These are phyloP conservation scores for Stentor coeruleus DNA, from an alignment of 73 alveolate species.

Conservation along the genomic window DNA sequence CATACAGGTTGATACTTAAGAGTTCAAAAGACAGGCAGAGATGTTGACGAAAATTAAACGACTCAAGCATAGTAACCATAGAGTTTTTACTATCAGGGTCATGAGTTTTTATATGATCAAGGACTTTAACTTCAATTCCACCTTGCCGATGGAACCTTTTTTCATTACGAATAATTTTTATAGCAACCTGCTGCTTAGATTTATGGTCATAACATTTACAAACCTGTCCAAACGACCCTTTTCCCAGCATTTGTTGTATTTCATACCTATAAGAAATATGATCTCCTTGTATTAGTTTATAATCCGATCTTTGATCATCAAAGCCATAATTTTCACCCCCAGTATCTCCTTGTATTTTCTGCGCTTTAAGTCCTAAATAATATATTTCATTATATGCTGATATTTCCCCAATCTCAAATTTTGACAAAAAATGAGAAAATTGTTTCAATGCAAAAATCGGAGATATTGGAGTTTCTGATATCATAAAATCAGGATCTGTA, in stretches of 20 bases:
- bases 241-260: constrained; percentile 76
- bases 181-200: constrained; percentile 70
- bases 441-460: constrained; percentile 10
- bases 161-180: constrained; percentile 86
- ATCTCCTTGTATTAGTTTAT: constrained; percentile 63
- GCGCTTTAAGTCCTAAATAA: constrained; percentile 3
- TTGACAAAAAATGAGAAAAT: constrained; percentile 21
- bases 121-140: constrained; percentile 76
- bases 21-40: constrained; percentile 68
- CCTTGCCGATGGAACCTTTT: constrained; percentile 91
- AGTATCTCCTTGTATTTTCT: constrained; percentile 40
- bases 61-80: constrained; percentile 43
- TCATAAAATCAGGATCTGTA: not conserved
- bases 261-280: constrained; percentile 94
- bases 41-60: constrained; percentile 54
- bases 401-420: constrained; percentile 29
- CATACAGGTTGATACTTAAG: constrained; percentile 68
- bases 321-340: constrained; percentile 9
- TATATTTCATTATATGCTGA: not conserved
- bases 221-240: constrained; percentile 97
- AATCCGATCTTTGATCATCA: constrained; percentile 85
- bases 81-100: constrained; percentile 47
- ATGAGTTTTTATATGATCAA: constrained; percentile 55
- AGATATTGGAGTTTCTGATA: not conserved
- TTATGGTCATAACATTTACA: constrained; percentile 87